Conservation (phyloP, 2,329 filamentous ascomycete genomes). For the Bipolaris oryzae region DNA sequence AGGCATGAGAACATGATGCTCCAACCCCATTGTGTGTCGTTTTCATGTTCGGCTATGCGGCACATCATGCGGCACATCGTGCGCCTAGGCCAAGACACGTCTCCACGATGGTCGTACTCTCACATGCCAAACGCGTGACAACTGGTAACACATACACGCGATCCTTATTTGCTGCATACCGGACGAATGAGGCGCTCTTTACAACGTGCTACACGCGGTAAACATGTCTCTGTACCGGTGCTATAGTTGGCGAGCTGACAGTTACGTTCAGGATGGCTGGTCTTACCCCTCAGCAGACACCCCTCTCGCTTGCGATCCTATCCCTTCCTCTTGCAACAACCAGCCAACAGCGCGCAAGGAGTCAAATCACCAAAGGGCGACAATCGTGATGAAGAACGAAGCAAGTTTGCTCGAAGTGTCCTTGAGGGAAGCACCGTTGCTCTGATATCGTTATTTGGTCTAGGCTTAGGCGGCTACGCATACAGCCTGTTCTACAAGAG, state of each 20-base stretch:
- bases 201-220: conserved; percentile 28
- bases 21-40: too few species aligned
- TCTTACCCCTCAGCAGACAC: conserved; percentile 35
- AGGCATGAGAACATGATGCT: not conserved
- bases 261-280: conserved; percentile 34
- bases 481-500: conserved; percentile 44
- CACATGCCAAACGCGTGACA: conserved; percentile 6
- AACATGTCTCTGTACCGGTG: not conserved
- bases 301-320: conserved; percentile 20
- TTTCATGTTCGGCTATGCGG: conserved; percentile 9
- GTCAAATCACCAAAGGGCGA: not conserved
- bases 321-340: conserved; percentile 21
- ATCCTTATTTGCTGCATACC: not conserved
- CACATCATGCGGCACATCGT: conserved; percentile 15
- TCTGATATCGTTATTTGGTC: conserved; percentile 41
- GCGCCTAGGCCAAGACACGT: conserved; percentile 27
- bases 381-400: conserved; percentile 22
- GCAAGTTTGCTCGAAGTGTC: conserved; percentile 40
- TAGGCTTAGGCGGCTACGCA: conserved; percentile 43
- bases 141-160: not conserved
- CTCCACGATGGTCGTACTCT: conserved; percentile 17
- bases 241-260: conserved; percentile 9
- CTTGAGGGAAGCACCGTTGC: conserved; percentile 46
- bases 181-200: conserved; percentile 38
- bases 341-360: not conserved